Conservation (phyloP, 2,329 filamentous ascomycete genomes). For the Lecanoromycetidae sp. region DNA sequence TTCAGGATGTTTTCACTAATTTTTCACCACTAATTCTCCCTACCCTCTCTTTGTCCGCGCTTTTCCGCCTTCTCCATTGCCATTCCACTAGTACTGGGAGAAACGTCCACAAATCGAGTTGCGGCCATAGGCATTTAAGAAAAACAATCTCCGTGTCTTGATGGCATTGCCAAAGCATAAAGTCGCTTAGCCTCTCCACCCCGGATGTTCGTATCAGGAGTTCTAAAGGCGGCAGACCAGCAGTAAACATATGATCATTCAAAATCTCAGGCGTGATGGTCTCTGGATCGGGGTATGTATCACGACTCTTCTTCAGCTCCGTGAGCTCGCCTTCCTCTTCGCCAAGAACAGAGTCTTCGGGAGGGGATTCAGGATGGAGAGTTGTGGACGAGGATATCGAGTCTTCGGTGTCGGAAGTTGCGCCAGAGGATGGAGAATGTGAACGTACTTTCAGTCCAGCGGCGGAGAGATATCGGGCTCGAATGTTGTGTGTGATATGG, state of each 20-base stretch:
- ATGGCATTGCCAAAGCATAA: conserved; percentile 98
- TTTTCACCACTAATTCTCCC: neutral
- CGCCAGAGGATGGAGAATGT: conserved; percentile 19
- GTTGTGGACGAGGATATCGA: conserved; percentile 49
- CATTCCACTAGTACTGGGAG: conserved; percentile 86
- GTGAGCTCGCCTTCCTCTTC: conserved; percentile 16
- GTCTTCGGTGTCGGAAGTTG: conserved; percentile 18
- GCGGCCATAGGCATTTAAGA: conserved; percentile 83
- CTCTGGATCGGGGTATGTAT: conserved; percentile 61
- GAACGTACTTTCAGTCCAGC: conserved; percentile 19
- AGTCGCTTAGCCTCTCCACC: conserved; percentile 85
- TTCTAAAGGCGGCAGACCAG: conserved; percentile 74
- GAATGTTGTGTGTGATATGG: conserved; percentile 75
- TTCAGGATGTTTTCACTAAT: neutral
- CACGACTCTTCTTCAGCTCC: conserved; percentile 19
- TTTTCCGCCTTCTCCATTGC: conserved; percentile 49
- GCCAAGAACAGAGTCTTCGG: conserved; percentile 21
- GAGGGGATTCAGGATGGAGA: conserved; percentile 24
- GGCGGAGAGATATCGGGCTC: conserved; percentile 50
- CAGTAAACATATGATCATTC: conserved; percentile 77
- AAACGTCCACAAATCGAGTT: conserved; percentile 90
- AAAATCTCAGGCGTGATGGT: conserved; percentile 73
- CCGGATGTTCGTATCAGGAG: conserved; percentile 86
- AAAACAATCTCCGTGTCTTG: conserved; percentile 88
- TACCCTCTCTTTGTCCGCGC: conserved; percentile 13